Conservation (phyloP, 2,329 filamentous ascomycete genomes). For the Massarina eburnea region DNA sequence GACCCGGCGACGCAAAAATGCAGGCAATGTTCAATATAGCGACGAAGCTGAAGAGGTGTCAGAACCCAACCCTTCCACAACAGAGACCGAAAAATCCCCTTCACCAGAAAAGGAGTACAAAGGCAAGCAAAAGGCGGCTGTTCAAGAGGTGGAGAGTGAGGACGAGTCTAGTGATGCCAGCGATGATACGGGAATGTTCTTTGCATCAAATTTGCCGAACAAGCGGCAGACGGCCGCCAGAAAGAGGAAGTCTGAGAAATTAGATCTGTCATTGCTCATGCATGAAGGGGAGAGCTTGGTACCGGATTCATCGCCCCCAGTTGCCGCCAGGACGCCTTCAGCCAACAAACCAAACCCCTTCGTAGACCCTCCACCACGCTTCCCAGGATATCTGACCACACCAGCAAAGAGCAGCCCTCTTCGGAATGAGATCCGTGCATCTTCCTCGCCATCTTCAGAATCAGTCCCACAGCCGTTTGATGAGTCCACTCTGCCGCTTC, state of each 20-base stretch:
- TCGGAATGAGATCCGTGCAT: conserved; percentile 29
- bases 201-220: conserved; percentile 34
- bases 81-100: conserved; percentile 5
- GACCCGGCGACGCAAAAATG: conserved; percentile 47
- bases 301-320: conserved; percentile 33
- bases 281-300: conserved; percentile 34
- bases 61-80: conserved; percentile 6
- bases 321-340: conserved; percentile 16
- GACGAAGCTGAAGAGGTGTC: conserved; percentile 38
- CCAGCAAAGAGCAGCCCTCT: conserved; percentile 40
- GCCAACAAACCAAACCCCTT: conserved; percentile 30
- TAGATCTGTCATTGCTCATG: conserved; percentile 35
- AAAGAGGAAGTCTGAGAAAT: conserved; percentile 25
- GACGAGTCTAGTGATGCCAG: conserved; percentile 29
- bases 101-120: conserved; percentile 7
- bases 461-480: conserved; percentile 22
- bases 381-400: conserved; percentile 26
- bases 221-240: conserved; percentile 28
- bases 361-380: conserved; percentile 33
- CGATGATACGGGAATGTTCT: conserved; percentile 43
- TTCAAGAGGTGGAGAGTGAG: conserved; percentile 14
- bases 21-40: conserved; percentile 40
- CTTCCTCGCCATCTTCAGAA: conserved; percentile 24
- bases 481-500: conserved; percentile 32
- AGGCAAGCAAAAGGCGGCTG: conserved; percentile 17